Evolutionary conservation across 2,329 filamentous ascomycete species (phyloP).

Genomic region (Microdochium trichocladiopsis): DNA sequence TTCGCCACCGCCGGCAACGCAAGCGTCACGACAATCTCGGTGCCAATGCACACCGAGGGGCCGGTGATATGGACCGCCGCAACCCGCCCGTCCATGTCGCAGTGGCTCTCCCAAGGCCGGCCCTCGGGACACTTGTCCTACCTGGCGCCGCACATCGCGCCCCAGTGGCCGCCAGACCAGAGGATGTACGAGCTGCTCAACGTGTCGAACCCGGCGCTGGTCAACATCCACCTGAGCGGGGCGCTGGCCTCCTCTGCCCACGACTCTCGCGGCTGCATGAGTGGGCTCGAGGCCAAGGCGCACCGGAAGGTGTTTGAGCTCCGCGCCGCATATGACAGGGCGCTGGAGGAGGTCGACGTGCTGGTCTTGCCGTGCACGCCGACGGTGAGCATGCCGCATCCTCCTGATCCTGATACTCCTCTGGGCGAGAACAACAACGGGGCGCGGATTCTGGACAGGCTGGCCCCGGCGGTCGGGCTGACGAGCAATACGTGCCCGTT

Average conservation of each 20-base stretch:
- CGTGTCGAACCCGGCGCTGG: slow-evolving; percentile 33
- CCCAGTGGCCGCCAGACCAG: slow-evolving; percentile 29
- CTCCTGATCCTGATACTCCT: too few species aligned
- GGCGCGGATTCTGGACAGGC: slow-evolving; percentile 26
- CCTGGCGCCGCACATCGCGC: slow-evolving; percentile 21
- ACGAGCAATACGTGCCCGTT: slow-evolving; percentile 39
- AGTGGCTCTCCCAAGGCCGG: slow-evolving; percentile 20
- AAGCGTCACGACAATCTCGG: slow-evolving; percentile 32
- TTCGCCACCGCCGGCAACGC: slow-evolving; percentile 34
- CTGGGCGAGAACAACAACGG: slow-evolving; percentile 19
- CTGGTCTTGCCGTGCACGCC: slow-evolving; percentile 41
- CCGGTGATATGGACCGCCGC: slow-evolving; percentile 40
- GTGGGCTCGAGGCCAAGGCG: slow-evolving; percentile 34
- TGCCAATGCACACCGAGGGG: slow-evolving; percentile 39
- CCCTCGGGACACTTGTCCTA: slow-evolving; percentile 24
- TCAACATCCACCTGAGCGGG: slow-evolving; percentile 38
- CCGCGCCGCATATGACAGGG: slow-evolving; percentile 38
- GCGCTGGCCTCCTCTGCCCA: slow-evolving; percentile 11
- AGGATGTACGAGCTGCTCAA: slow-evolving; percentile 32
- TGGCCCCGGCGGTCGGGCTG: slow-evolving; percentile 33
- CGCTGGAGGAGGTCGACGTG: slow-evolving; percentile 34
- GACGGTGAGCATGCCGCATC: too few species aligned
- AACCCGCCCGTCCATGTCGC: slow-evolving; percentile 24
- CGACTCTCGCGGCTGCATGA: slow-evolving; percentile 1
- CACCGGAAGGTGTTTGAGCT: slow-evolving; percentile 37